These are phyloP conservation scores for Naganishia friedmannii DNA, from an alignment of 768 basidiomycete species.

Conservation along the genomic window DNA sequence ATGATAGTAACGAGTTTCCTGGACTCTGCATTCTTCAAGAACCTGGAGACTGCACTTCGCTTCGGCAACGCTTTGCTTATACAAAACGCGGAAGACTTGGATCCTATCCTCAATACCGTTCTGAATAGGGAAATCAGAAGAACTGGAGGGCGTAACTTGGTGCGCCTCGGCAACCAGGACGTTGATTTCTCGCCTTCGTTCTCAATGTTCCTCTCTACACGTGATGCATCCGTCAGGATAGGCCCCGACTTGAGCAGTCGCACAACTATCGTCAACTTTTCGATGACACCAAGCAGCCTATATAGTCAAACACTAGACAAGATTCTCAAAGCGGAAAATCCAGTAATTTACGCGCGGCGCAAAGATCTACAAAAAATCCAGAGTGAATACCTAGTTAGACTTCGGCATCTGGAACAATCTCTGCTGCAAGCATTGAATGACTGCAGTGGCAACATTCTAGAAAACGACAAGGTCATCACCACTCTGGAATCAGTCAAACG, in stretches of 20 bases:
- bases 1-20: constrained; percentile 98
- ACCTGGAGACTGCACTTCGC: constrained; percentile 94
- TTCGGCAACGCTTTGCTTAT: constrained; percentile 97
- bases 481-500: constrained; percentile 92
- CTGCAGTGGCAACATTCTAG: constrained; percentile 92
- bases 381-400: constrained; percentile 90
- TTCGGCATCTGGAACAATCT: constrained; percentile 86
- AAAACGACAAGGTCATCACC: constrained; percentile 91
- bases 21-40: constrained; percentile 97
- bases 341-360: constrained; percentile 90
- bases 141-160: constrained; percentile 94
- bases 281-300: constrained; percentile 97
- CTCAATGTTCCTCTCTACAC: constrained; percentile 97
- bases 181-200: constrained; percentile 99
- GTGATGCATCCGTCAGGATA: constrained; percentile 96
- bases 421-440: constrained; percentile 93
- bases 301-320: constrained; percentile 98
- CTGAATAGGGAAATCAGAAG: constrained; percentile 93
- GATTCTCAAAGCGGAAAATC: constrained; percentile 92
- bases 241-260: constrained; percentile 98
- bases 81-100: constrained; percentile 95
- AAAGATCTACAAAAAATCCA: constrained; percentile 97
- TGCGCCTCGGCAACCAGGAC: constrained; percentile 93
- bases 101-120: constrained; percentile 95
- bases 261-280: constrained; percentile 92